Percentiles rank a stretch among this genome's conserved stretches.
Conservation (phyloP, 495 filamentous ascomycete species). For the Talaromyces stipitatus region DNA sequence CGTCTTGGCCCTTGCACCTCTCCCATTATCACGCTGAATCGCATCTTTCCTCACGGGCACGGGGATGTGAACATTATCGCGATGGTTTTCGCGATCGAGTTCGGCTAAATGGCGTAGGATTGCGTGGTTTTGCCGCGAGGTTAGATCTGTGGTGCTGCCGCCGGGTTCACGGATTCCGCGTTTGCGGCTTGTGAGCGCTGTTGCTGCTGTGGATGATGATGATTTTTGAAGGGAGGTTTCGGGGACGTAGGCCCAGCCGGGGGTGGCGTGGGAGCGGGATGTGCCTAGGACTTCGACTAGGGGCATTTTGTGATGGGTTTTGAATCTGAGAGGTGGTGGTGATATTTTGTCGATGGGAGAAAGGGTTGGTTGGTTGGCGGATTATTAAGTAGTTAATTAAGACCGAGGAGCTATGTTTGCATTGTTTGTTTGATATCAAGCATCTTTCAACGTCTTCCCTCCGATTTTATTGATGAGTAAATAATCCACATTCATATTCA, state of each 20-base stretch:
- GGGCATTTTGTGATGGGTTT: conserved; percentile 35
- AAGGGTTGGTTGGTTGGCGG: neutral
- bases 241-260: conserved; percentile 84
- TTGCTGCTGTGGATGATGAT: conserved; percentile 48
- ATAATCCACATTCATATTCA: too few relatives aligned
- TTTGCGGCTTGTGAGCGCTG: conserved; percentile 51
- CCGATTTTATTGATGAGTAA: too few relatives aligned
- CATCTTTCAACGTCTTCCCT: too few relatives aligned
- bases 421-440: conserved; percentile 3
- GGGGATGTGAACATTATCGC: conserved; percentile 56
- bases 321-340: neutral
- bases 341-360: neutral
- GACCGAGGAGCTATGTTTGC: conserved; percentile 1
- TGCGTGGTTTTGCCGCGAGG: conserved; percentile 68
- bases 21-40: conserved; percentile 1
- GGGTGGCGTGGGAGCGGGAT: conserved; percentile 56
- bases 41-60: conserved; percentile 49
- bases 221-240: conserved; percentile 46
- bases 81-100: conserved; percentile 71
- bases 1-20: neutral
- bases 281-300: conserved; percentile 68
- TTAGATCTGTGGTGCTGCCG: conserved; percentile 49
- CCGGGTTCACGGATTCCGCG: conserved; percentile 50
- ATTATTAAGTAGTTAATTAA: neutral
- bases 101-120: conserved; percentile 69